Evolutionary conservation across 768 basidiomycete genomes (phyloP), one percentile per base, ranked within the genome.

Genomic region (Cystofilobasidium ferigula): DNA sequence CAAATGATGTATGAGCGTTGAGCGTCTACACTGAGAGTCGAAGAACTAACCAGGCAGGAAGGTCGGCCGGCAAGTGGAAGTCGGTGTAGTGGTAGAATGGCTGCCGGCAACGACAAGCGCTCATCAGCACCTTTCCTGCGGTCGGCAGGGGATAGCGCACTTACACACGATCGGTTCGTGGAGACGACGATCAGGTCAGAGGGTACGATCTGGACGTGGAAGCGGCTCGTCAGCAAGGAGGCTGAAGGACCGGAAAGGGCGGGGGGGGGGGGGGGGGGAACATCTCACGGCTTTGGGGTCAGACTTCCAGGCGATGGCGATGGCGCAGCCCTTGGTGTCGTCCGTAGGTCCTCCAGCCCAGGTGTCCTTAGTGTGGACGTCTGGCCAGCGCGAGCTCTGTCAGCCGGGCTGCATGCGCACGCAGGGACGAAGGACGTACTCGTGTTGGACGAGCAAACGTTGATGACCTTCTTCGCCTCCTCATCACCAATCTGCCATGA

Each of bases 31-130:
- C 22, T 56, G 9, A n/a, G 28, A 30, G n/a, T 26, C 18, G 54
- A 34, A n/a, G n/a, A n/a, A n/a, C 35, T 13, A 14, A 59, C 57
- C 57, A 59, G 20, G 57, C 57, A 42, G 57, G 57, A 7, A 59
- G 57, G n/a, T 59, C 57, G 57, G 57, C 35, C 16, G 57, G 57
- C 35, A 59, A 40, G 22, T 59, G 35, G 35, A 59, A 59, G 36
- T 59, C 57, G 57, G 36, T 42, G 8, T 38, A 30, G 26, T 26
- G 22, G 36, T 42, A 59, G 36, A 59, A 59, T 1, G 57, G 57
- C 57, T 59, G 35, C 13, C 14, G 40, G 2, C 2, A 38, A n/a
- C 22, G 35, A 43, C 6, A 18, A 43, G 26, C 3, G 36, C 4
- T 7, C 13, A 35, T 38, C 24, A 59, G 26, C 26, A 26, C 24